Base-by-base conservation (phyloP, 2,329 filamentous ascomycete species). In the Cadophora malorum region DNA sequence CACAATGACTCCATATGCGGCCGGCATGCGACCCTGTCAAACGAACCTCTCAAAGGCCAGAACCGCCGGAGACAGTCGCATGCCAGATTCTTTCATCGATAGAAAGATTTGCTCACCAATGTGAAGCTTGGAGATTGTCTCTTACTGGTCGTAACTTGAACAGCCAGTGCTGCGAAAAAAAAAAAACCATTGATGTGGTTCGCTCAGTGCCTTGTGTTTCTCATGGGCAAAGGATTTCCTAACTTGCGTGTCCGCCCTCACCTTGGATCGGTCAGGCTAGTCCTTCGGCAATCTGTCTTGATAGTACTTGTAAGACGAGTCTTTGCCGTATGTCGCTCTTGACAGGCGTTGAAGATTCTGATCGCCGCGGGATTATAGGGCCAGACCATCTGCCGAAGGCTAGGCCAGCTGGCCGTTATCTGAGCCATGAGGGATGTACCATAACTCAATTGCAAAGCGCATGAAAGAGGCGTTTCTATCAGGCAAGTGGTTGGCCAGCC, bases 401-500 rank as follows among this genome's bases (percentile, higher is more conserved):
- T 45, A 45, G 41, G 41, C 41, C 41, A 45, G 12, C 41, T 45
- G 6, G 1, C 6, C 16, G 41, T 45, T 45, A 45, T 45, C 41
- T 45, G 12, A 14, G 3, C 12, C 14, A 45, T 16, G 41, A n/a
- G 41, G 16, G 16, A 14, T 16, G 4, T 1, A 38, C 35, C 41
- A 14, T 45, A 16, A 19, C n/a, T 49, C 19, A 49, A 55, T 2
- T 16, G 50, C 50, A 31, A 16, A 19, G 14, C 41, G 41, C 41
- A 45, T 45, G 12, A 55, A 55, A 31, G 25, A 55, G 50, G 50
- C 50, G 50, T n/a, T 21, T 4, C 3, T 55, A 31, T 8, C 6
- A 31, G 50, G 50, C 23, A 55, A 55, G 50, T 55, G 50, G 50
- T 55, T 55, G 50, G 50, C 19, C 50, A 23, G 21, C 19, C 23